A percentile compares a stretch with the other conserved stretches of the same genome.
Evolutionary conservation across 495 filamentous ascomycete genomes (phyloP).

Genomic region (Penicillium desertorum): DNA sequence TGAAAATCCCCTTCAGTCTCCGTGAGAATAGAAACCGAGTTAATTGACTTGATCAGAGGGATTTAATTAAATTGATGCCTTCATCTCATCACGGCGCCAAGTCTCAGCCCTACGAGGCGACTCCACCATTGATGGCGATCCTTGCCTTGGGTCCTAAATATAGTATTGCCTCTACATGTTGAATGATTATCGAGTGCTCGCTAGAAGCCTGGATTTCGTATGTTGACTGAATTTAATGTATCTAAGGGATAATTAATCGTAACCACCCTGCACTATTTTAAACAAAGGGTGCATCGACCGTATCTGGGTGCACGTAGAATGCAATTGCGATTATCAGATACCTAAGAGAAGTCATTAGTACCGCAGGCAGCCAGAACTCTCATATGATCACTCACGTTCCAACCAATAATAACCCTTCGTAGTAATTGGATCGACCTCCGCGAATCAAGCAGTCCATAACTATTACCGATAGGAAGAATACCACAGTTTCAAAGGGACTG

Average conservation of each 20-base stretch:
- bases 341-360: constrained; percentile 26
- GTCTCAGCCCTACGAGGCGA: constrained; percentile 11
- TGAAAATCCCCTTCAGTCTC: too few species aligned
- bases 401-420: constrained; percentile 26
- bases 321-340: constrained; percentile 77
- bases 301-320: constrained; percentile 74
- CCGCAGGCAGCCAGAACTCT: too few species aligned
- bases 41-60: too few species aligned
- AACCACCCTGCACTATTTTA: background rate
- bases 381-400: constrained; percentile 21
- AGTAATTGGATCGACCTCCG: constrained; percentile 68
- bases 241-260: background rate
- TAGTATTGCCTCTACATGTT: background rate
- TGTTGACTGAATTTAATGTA: background rate
- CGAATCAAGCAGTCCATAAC: constrained; percentile 46
- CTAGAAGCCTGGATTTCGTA: background rate
- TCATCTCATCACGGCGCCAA: constrained; percentile 1
- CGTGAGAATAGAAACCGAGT: too few species aligned
- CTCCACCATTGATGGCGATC: constrained; percentile 1
- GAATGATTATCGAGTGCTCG: background rate
- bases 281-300: constrained; percentile 2
- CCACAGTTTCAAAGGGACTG: constrained; percentile 37
- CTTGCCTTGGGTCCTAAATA: background rate
- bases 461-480: constrained; percentile 29
- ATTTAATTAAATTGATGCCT: too few species aligned